Evolutionary conservation across 2,329 filamentous ascomycete species (phyloP).

Genomic region (Aspergillus alliaceus): DNA sequence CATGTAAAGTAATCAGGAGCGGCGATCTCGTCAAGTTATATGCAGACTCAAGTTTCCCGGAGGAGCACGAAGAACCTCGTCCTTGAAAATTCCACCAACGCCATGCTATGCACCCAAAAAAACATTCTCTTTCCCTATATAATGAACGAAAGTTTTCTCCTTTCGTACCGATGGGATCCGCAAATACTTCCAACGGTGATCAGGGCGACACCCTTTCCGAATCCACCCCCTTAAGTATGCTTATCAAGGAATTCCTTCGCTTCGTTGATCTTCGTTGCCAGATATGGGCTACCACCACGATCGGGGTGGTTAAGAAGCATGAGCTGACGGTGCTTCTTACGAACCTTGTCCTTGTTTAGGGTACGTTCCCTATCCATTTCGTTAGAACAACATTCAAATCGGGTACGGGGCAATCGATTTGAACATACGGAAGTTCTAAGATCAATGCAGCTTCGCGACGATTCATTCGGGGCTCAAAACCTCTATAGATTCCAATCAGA

Average conservation of each 20-base stretch:
- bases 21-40: slow-evolving; percentile 58
- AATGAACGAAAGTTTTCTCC: background rate
- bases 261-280: slow-evolving; percentile 98
- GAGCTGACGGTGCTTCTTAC: slow-evolving; percentile 90
- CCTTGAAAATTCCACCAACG: slow-evolving; percentile 35
- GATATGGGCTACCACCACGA: slow-evolving; percentile 91
- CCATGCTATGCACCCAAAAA: slow-evolving; percentile 43
- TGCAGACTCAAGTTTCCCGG: slow-evolving; percentile 63
- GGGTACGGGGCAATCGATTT: background rate
- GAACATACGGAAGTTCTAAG: slow-evolving; percentile 76
- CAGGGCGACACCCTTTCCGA: background rate
- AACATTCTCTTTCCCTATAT: slow-evolving; percentile 27
- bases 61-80: slow-evolving; percentile 20
- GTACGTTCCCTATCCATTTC: slow-evolving; percentile 68
- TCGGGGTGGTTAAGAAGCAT: slow-evolving; percentile 99
- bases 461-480: slow-evolving; percentile 96
- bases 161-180: background rate
- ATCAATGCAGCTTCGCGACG: slow-evolving; percentile 88
- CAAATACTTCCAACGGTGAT: background rate
- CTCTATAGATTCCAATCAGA: slow-evolving; percentile 42
- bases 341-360: slow-evolving; percentile 87
- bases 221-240: slow-evolving; percentile 34
- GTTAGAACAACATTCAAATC: slow-evolving; percentile 9
- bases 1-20: slow-evolving; percentile 53
- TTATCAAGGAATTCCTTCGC: slow-evolving; percentile 97